These are phyloP conservation scores for Boletus sp. DNA, from an alignment of 768 basidiomycete species.

Conservation along the genomic window DNA sequence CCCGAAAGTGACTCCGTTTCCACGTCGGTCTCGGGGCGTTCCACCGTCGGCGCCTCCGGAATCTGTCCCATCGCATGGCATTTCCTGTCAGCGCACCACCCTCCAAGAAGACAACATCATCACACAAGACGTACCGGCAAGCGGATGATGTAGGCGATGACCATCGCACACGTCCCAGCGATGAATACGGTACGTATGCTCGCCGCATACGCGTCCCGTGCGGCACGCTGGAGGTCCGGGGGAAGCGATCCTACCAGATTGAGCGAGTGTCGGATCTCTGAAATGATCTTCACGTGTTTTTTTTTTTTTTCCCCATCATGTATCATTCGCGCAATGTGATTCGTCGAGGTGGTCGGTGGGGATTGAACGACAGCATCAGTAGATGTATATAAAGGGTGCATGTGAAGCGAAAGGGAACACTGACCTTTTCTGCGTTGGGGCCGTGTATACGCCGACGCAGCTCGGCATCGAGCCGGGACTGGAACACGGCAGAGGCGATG, in stretches of 20 bases:
- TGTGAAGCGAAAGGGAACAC: background rate
- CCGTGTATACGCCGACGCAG: constrained; percentile 6
- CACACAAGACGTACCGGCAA: constrained; percentile 1
- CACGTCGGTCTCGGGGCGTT: background rate
- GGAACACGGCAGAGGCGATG: constrained; percentile 16
- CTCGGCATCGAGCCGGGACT: constrained; percentile 13
- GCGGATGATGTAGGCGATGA: constrained; percentile 3
- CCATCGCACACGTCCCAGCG: constrained; percentile 1
- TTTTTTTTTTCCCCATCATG: background rate
- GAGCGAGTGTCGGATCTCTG: constrained; percentile 12
- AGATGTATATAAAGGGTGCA: too few species aligned
- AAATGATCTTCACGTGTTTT: constrained; percentile 1
- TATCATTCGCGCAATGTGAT: too few species aligned
- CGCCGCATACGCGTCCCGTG: constrained; percentile 6
- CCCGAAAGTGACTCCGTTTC: background rate
- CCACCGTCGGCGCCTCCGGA: background rate
- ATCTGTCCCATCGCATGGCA: background rate
- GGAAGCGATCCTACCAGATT: constrained; percentile 10
- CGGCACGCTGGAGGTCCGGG: constrained; percentile 7
- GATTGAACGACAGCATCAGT: background rate
- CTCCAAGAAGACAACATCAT: background rate
- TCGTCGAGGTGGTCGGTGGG: background rate
- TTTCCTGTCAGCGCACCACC: background rate
- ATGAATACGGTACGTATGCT: constrained; percentile 11
- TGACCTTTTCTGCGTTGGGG: constrained; percentile 11